Conservation (phyloP, 1,284 basidiomycete species). For the Tremellales sp. region DNA sequence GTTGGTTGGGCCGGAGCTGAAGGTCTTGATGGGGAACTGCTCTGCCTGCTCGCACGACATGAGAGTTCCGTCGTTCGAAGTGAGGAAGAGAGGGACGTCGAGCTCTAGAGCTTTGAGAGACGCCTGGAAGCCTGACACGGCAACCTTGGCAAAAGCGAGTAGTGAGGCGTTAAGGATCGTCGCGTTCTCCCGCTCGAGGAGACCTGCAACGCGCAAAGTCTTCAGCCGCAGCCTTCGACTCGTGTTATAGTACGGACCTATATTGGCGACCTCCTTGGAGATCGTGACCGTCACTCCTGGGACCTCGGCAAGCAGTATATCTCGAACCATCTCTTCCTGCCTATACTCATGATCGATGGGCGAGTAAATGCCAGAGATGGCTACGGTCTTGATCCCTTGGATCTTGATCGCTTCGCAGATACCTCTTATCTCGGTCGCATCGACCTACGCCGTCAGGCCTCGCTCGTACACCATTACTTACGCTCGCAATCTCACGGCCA, state of each 20-base stretch:
- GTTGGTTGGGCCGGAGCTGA: conserved; percentile 60
- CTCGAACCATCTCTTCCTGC: conserved; percentile 36
- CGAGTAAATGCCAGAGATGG: conserved; percentile 33
- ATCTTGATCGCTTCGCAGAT: conserved; percentile 29
- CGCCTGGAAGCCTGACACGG: conserved; percentile 55
- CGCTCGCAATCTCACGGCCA: conserved; percentile 24
- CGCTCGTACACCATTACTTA: conserved; percentile 5
- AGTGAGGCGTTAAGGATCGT: conserved; percentile 60
- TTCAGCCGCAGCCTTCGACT: not conserved
- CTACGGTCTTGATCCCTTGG: conserved; percentile 31
- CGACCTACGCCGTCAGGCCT: conserved; percentile 19
- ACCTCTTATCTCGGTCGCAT: conserved; percentile 28
- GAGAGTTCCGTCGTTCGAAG: conserved; percentile 59
- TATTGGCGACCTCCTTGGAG: conserved; percentile 38
- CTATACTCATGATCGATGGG: conserved; percentile 32
- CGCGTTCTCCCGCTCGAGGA: conserved; percentile 62
- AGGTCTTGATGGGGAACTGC: conserved; percentile 60
- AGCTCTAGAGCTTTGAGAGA: conserved; percentile 54
- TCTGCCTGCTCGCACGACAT: conserved; percentile 55
- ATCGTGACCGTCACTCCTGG: conserved; percentile 27
- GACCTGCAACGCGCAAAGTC: conserved; percentile 45
- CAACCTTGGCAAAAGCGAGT: conserved; percentile 54
- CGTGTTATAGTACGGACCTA: conserved; percentile 13
- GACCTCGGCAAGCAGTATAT: conserved; percentile 22
- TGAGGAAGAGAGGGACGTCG: conserved; percentile 57